Percentiles rank a stretch among this genome's conserved stretches.
These are phyloP conservation scores for Auricularia sp. DNA, from an alignment of 768 basidiomycete species.

Conservation along the genomic window DNA sequence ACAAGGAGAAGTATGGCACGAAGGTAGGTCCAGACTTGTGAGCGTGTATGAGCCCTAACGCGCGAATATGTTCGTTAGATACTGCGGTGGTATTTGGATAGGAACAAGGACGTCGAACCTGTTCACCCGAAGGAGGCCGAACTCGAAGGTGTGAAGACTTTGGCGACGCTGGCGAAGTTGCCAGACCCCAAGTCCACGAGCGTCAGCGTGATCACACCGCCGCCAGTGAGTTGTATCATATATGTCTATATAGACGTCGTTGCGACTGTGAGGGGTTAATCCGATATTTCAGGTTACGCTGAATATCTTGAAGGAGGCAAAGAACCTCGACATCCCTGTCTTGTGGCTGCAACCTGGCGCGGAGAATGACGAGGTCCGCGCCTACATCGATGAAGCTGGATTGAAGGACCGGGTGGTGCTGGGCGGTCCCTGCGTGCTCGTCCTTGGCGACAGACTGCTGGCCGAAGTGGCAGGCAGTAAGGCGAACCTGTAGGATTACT, in stretches of 20 bases:
- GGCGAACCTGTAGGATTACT: background rate
- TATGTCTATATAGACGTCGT: background rate
- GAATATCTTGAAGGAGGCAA: conserved; percentile 51
- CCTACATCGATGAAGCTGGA: conserved; percentile 56
- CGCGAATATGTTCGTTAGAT: conserved; percentile 32
- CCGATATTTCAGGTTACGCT: conserved; percentile 50
- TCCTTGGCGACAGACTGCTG: conserved; percentile 46
- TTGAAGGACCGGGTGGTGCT: conserved; percentile 61
- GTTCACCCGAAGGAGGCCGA: conserved; percentile 69
- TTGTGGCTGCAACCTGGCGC: conserved; percentile 91
- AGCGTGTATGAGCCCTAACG: conserved; percentile 1
- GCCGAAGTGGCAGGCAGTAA: background rate
- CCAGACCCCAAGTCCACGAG: conserved; percentile 54
- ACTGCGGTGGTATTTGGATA: conserved; percentile 63
- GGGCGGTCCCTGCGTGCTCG: conserved; percentile 76
- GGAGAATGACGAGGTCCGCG: conserved; percentile 50
- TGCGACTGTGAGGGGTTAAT: background rate
- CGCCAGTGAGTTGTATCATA: conserved; percentile 36
- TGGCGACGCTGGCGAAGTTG: conserved; percentile 47
- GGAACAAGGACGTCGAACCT: conserved; percentile 52
- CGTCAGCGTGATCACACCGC: conserved; percentile 69
- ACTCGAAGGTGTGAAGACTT: conserved; percentile 53
- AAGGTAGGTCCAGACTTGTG: conserved; percentile 33
- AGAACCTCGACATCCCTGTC: conserved; percentile 57
- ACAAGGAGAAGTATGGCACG: conserved; percentile 69